phyloP scores from a whole-genome alignment of 257 asterid genomes.

The Cynanchum wilfordii region DNA sequence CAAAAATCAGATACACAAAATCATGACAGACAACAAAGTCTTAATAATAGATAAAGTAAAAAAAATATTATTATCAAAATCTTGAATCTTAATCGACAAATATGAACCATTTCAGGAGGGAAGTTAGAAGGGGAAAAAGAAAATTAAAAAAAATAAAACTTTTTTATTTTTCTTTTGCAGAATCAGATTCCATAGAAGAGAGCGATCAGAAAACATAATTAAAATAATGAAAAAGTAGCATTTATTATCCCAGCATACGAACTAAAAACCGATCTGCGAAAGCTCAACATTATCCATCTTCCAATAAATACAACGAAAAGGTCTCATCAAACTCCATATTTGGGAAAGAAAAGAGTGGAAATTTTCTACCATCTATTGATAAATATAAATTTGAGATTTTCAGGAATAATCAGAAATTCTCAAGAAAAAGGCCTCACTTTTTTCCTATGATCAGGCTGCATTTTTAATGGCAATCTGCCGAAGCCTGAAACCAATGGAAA shows the following conservation, averaged over 20 bases:
- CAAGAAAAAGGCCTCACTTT: constrained; percentile 46
- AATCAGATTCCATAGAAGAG: constrained; percentile 15
- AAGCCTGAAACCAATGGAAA: constrained; percentile 1
- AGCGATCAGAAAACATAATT: constrained; percentile 19
- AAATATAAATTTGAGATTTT: background rate
- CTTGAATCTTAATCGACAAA: constrained; percentile 8
- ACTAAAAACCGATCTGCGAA: background rate
- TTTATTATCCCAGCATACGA: constrained; percentile 13
- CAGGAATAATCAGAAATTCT: background rate
- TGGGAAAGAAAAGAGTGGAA: background rate
- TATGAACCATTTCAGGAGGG: background rate
- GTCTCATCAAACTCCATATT: constrained; percentile 17
- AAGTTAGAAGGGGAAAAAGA: background rate
- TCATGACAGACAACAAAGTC: background rate
- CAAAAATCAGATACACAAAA: background rate
- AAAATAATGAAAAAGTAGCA: constrained; percentile 10
- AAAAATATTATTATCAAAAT: background rate
- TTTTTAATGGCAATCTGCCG: constrained; percentile 22
- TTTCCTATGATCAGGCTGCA: constrained; percentile 83
- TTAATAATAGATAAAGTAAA: background rate
- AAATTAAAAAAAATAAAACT: no score
- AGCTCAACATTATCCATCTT: constrained; percentile 1
- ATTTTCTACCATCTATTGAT: background rate
- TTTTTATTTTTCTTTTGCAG: constrained; percentile 9
- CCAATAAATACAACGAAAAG: constrained; percentile 8